A percentile compares a stretch with the other conserved stretches of the same genome.
phyloP scores from a whole-genome alignment of 805 yeast genomes.

The Hanseniaspora singularis region DNA sequence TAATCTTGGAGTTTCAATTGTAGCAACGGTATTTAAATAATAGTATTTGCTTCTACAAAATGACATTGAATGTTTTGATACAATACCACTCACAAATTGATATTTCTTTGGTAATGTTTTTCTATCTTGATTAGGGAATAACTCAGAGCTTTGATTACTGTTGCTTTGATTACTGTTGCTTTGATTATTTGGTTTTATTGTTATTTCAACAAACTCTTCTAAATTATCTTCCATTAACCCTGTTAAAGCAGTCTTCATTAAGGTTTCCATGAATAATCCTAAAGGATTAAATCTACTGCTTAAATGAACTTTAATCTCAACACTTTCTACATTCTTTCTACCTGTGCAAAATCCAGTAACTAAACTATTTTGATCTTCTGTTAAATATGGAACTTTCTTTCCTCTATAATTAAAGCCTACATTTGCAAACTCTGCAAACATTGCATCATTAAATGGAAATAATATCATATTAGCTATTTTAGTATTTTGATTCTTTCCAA shows the following conservation, averaged over 20 bases:
- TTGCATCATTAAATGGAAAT: constrained; percentile 37
- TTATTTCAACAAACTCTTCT: constrained; percentile 41
- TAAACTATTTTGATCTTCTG: constrained; percentile 27
- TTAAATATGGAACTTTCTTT: constrained; percentile 30
- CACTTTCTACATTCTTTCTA: constrained; percentile 57
- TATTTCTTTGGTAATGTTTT: constrained; percentile 36
- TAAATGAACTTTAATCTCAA: constrained; percentile 51
- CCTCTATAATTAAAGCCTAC: constrained; percentile 32
- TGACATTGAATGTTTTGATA: constrained; percentile 74
- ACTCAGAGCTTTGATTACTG: constrained; percentile 20
- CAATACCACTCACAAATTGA: constrained; percentile 70
- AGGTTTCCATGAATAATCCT: constrained; percentile 50
- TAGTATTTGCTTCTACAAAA: constrained; percentile 63
- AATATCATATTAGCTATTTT: constrained; percentile 44
- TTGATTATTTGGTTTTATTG: constrained; percentile 38
- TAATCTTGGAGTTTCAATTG: constrained; percentile 56
- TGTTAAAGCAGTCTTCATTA: constrained; percentile 47
- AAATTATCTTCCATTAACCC: constrained; percentile 46
- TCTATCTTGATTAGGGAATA: constrained; percentile 25
- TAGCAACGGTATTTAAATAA: constrained; percentile 72
- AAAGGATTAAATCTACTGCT: constrained; percentile 71
- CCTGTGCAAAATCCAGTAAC: constrained; percentile 73
- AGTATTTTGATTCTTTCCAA: constrained; percentile 52
- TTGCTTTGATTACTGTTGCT: constrained; percentile 24
- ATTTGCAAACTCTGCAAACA: constrained; percentile 61